Base-by-base conservation (phyloP, 1,284 basidiomycete genomes). In the Austroboletus sp. region DNA sequence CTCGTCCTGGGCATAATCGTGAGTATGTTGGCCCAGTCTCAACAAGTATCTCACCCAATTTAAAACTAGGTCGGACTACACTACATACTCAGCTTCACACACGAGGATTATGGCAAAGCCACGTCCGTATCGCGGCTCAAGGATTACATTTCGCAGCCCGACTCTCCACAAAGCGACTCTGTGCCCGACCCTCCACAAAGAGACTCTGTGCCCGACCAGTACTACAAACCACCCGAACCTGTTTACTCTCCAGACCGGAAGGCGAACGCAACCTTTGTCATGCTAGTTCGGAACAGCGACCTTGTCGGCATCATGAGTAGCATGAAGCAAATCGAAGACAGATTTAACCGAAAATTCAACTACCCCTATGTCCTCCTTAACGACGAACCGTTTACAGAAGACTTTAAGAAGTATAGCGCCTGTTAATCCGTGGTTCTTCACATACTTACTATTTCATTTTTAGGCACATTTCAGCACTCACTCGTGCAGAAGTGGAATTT, bases 351-450 rank as follows among this genome's bases (percentile, higher is more conserved):
- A 60, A 84, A 86, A 65, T 89, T 83, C 57, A 69, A 78, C 36
- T 94, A 93, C 64, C 87, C 89, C 21, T 93, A 88, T 58, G 82
- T 90, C 31, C 88, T 94, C 67, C 70, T 94, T 46, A 93, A 93
- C 58, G 89, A 94, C 40, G 73, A 84, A 48, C 74, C 75, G 0
- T 94, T 93, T 62, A 72, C 77, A 3, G 83, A 88, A 3, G 74
- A 78, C 21, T 93, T 93, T 68, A 90, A 87, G 57, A 69, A 70
- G 80, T 87, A 54, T 42, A 71, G 50, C 4, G 35, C 44, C 15
- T 19, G 3, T 46, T 15, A 13, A 12, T 15, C 11, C 13, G 12
- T 40, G 7, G n/a, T n/a, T 16, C 32, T 35, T 39, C 34, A 36
- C 6, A 6, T 27, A 6, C 51, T 56, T 7, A 56, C 15, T 19